These are phyloP conservation scores for Phaffomyces antillensis DNA, from an alignment of 805 yeast species.

Conservation along the genomic window DNA sequence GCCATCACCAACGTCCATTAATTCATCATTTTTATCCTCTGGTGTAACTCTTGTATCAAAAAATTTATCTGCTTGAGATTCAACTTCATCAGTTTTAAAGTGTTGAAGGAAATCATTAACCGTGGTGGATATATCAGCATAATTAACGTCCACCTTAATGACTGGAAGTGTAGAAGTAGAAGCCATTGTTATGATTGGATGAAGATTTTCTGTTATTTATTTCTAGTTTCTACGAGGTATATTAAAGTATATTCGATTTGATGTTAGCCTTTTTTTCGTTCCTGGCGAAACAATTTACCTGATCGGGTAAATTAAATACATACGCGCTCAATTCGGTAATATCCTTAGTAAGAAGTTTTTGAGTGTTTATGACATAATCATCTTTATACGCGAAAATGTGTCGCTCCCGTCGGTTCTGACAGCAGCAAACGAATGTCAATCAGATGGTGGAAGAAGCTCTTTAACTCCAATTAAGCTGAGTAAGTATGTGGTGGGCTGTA, in stretches of 20 bases:
- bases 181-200: slow-evolving; percentile 14
- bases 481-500: too few species aligned
- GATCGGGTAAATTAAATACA: slow-evolving; percentile 7
- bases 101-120: slow-evolving; percentile 62
- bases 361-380: too few species aligned
- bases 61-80: slow-evolving; percentile 25
- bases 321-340: background rate
- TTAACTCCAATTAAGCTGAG: too few species aligned
- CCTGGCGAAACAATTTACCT: background rate
- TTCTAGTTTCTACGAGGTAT: too few species aligned
- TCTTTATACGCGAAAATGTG: too few species aligned
- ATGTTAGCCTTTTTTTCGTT: too few species aligned
- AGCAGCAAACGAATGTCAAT: too few species aligned
- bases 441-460: too few species aligned
- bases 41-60: slow-evolving; percentile 28
- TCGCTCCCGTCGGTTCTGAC: too few species aligned
- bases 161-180: slow-evolving; percentile 42
- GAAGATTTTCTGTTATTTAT: background rate
- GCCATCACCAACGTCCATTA: slow-evolving; percentile 28
- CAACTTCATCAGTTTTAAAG: slow-evolving; percentile 40
- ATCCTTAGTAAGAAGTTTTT: background rate
- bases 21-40: slow-evolving; percentile 20
- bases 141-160: slow-evolving; percentile 66
- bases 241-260: too few species aligned
- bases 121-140: slow-evolving; percentile 50